A percentile compares a stretch with the other conserved stretches of the same genome.
These are phyloP conservation scores for Penicillium turbatum DNA, from an alignment of 495 filamentous ascomycete genomes.

Conservation along the genomic window DNA sequence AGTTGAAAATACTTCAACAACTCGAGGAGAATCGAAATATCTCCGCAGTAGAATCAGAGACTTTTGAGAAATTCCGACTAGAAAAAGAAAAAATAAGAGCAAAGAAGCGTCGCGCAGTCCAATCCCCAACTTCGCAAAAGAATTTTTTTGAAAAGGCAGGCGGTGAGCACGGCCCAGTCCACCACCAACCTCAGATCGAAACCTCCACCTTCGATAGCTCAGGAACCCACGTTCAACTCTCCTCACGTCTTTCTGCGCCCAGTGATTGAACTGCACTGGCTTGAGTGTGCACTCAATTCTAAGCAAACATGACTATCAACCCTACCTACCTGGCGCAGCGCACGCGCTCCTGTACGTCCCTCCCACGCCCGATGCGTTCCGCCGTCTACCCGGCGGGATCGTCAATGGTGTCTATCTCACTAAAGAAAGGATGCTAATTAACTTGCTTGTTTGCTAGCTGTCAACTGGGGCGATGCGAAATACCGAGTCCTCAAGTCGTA, in stretches of 20 bases:
- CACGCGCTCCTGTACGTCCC: constrained; percentile 79
- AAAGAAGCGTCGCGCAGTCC: constrained; percentile 4
- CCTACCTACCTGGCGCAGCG: constrained; percentile 87
- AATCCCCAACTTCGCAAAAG: constrained; percentile 18
- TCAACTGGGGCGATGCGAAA: constrained; percentile 82
- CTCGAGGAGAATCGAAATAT: not conserved
- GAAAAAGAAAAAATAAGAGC: constrained; percentile 11
- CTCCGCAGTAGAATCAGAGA: not conserved
- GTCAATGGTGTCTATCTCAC: constrained; percentile 12
- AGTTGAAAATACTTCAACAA: not conserved
- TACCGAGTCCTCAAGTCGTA: constrained; percentile 78
- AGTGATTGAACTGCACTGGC: constrained; percentile 23
- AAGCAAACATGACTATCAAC: constrained; percentile 67
- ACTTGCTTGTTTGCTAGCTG: constrained; percentile 49
- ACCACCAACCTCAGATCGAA: constrained; percentile 23
- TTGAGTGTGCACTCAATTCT: constrained; percentile 13
- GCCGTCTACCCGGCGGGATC: constrained; percentile 12
- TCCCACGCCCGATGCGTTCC: constrained; percentile 20
- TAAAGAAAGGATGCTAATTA: not conserved
- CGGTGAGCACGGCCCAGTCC: constrained; percentile 30
- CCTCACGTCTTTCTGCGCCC: constrained; percentile 11
- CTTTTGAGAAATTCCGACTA: constrained; percentile 4
- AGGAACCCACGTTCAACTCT: constrained; percentile 19
- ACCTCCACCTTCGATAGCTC: constrained; percentile 30
- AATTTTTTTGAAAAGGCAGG: constrained; percentile 46